Conservation (phyloP, 768 basidiomycete species). For the Trametes cingulata region DNA sequence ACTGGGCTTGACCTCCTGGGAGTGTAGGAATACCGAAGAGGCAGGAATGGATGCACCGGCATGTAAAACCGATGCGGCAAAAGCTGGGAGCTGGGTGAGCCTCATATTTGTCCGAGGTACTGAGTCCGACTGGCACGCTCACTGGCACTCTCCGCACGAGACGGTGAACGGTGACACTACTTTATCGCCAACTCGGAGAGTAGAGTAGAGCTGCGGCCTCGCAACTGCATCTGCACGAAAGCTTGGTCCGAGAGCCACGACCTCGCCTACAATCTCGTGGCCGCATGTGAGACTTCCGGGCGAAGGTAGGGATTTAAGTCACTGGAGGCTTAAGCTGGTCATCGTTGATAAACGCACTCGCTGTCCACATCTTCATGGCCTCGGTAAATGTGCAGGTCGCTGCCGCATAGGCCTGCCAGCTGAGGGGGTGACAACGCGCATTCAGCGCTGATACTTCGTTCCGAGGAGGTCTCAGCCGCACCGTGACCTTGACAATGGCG, state of each 20-base stretch:
- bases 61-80: conserved; percentile 74
- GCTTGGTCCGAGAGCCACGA: conserved; percentile 63
- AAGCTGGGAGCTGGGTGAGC: conserved; percentile 42
- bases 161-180: conserved; percentile 80
- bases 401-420: conserved; percentile 71
- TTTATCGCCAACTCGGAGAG: conserved; percentile 68
- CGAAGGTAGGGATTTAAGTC: background rate
- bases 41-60: conserved; percentile 58
- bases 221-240: conserved; percentile 46
- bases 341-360: conserved; percentile 42
- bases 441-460: no score
- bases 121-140: no score
- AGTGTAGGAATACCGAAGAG: conserved; percentile 68
- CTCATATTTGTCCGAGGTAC: background rate
- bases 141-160: conserved; percentile 89
- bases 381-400: conserved; percentile 75
- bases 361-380: conserved; percentile 55
- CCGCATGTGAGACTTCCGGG: conserved; percentile 59
- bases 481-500: conserved; percentile 75
- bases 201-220: conserved; percentile 63
- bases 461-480: conserved; percentile 28
- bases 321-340: no score
- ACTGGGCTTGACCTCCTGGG: conserved; percentile 80
- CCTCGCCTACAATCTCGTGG: conserved; percentile 78
- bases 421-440: conserved; percentile 25